These are phyloP conservation scores for Knoxdaviesia proteae DNA, from an alignment of 2,329 filamentous ascomycete species.

Conservation along the genomic window DNA sequence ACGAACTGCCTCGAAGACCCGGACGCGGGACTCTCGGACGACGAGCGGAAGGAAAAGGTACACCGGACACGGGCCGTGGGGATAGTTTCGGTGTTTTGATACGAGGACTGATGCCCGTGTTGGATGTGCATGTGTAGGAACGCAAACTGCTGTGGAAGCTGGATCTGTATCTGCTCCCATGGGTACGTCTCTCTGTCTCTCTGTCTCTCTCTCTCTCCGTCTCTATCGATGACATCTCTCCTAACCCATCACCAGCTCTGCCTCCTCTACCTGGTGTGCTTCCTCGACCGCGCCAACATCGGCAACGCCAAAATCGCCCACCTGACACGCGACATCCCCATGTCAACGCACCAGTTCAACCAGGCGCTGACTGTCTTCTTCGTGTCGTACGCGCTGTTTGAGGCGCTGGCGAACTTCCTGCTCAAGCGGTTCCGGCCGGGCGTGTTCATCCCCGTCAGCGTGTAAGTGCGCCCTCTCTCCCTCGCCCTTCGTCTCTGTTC, in stretches of 20 bases:
- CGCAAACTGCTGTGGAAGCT: slow-evolving; percentile 40
- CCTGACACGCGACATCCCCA: slow-evolving; percentile 32
- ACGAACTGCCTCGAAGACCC: slow-evolving; percentile 10
- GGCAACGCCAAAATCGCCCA: slow-evolving; percentile 44
- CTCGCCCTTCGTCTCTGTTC: slow-evolving; percentile 1
- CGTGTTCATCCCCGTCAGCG: slow-evolving; percentile 64
- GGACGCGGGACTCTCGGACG: slow-evolving; percentile 42
- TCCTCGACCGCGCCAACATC: slow-evolving; percentile 60
- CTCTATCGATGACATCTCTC: neutral
- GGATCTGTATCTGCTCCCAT: slow-evolving; percentile 39
- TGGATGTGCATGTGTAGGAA: slow-evolving; percentile 22
- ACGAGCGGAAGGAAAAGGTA: slow-evolving; percentile 22
- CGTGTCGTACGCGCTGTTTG: slow-evolving; percentile 63
- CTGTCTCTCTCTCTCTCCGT: neutral
- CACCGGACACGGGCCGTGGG: no score
- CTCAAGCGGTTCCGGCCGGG: slow-evolving; percentile 59
- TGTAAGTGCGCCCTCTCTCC: slow-evolving; percentile 26
- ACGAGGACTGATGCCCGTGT: neutral
- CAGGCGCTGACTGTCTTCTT: slow-evolving; percentile 66
- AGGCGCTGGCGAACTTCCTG: slow-evolving; percentile 58
- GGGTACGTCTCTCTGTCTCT: slow-evolving; percentile 14
- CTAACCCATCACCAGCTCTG: slow-evolving; percentile 24
- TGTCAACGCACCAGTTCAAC: slow-evolving; percentile 50
- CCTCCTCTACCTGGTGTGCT: slow-evolving; percentile 53
- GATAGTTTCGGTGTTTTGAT: neutral